Evolutionary conservation across 805 yeast species (phyloP).

Genomic region (Ogataea chonburiensis): DNA sequence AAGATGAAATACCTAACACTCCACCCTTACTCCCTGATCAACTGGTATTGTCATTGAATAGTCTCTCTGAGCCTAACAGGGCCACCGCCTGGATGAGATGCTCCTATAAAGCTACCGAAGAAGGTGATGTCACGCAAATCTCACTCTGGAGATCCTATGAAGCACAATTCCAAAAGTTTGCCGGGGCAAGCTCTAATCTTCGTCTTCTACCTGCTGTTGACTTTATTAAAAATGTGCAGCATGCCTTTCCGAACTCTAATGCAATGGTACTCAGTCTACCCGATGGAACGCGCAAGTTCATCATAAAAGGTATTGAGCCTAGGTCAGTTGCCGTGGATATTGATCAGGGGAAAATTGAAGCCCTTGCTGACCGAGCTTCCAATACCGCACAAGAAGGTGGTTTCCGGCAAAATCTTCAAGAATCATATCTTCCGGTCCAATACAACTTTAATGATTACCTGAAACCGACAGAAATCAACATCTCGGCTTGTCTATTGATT

Average conservation of each 20-base stretch:
- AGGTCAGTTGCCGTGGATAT: constrained; percentile 56
- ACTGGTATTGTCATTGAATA: constrained; percentile 58
- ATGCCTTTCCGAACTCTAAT: constrained; percentile 81
- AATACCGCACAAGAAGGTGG: constrained; percentile 13
- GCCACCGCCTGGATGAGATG: constrained; percentile 95
- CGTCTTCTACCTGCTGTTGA: constrained; percentile 91
- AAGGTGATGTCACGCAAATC: constrained; percentile 90
- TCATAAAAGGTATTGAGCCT: constrained; percentile 93
- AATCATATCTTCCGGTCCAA: constrained; percentile 31
- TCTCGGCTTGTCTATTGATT: constrained; percentile 37
- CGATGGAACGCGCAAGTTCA: constrained; percentile 71
- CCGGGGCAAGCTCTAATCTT: constrained; percentile 41
- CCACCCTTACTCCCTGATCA: constrained; percentile 52
- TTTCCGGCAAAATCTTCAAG: constrained; percentile 27
- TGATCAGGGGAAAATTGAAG: constrained; percentile 44
- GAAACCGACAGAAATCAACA: constrained; percentile 40
- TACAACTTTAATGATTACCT: constrained; percentile 35
- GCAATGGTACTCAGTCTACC: constrained; percentile 85
- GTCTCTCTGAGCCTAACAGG: constrained; percentile 78
- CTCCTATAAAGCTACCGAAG: constrained; percentile 74
- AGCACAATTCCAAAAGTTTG: constrained; percentile 68
- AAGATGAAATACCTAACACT: constrained; percentile 56
- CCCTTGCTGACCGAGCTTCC: constrained; percentile 28
- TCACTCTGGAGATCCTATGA: constrained; percentile 96
- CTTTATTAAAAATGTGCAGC: constrained; percentile 89